Conservation (phyloP, 345 rosid genomes). For the Garcia nutans region DNA sequence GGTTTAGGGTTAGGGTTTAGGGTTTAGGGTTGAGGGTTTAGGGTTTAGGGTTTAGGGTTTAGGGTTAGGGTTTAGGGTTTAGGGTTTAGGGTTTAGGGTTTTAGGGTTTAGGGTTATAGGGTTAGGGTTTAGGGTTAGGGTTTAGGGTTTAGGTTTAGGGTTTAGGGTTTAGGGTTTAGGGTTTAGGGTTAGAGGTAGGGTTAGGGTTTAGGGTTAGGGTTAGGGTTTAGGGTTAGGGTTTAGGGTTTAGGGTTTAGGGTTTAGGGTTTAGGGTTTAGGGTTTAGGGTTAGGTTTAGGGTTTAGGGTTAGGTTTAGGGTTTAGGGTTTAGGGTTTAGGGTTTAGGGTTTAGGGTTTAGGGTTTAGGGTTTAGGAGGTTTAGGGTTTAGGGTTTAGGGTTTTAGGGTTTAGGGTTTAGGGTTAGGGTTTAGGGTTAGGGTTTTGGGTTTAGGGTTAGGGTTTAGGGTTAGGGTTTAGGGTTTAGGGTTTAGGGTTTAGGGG, state of each 20-base stretch:
- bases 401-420: conserved; percentile 13
- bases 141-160: background rate
- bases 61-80: conserved; percentile 8
- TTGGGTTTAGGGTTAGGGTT: conserved; percentile 16
- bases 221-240: conserved; percentile 10
- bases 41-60: conserved; percentile 21
- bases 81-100: conserved; percentile 16
- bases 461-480: conserved; percentile 11
- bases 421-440: conserved; percentile 26
- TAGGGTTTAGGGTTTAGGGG: conserved; percentile 25
- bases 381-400: conserved; percentile 22
- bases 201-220: conserved; percentile 6
- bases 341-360: conserved; percentile 15
- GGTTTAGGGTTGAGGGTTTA: conserved; percentile 1
- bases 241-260: conserved; percentile 15
- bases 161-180: background rate
- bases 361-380: conserved; percentile 10
- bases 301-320: conserved; percentile 23
- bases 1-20: conserved; percentile 18
- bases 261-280: conserved; percentile 25
- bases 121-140: background rate
- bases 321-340: conserved; percentile 22
- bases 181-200: conserved; percentile 15
- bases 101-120: conserved; percentile 7
- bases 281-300: conserved; percentile 18